A percentile compares a stretch with the other conserved stretches of the same genome.
Conservation (phyloP, 257 asterid genomes). For the Linderniella brevidens region DNA sequence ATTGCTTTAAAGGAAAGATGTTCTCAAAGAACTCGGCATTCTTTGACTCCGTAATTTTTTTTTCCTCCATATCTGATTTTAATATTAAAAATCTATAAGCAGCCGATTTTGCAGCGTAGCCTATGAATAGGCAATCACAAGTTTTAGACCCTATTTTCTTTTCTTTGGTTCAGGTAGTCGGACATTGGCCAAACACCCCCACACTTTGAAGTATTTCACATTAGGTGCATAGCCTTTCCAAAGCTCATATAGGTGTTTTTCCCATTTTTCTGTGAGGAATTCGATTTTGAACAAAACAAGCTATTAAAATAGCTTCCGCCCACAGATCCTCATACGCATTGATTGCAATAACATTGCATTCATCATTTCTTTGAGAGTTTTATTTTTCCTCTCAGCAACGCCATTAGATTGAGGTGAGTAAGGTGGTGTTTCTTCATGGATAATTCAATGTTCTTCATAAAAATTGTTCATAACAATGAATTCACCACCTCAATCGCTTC, state of each 20-base stretch:
- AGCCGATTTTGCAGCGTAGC: too few species aligned
- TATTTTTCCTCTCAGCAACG: too few species aligned
- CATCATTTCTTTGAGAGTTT: too few species aligned
- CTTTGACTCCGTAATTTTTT: background rate
- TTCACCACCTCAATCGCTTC: too few species aligned
- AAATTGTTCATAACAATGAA: too few species aligned
- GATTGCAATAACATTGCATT: too few species aligned
- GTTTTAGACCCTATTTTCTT: background rate
- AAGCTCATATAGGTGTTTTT: background rate
- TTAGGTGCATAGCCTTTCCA: background rate
- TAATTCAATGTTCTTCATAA: too few species aligned
- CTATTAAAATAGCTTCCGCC: background rate
- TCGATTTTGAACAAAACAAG: background rate
- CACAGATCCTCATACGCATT: too few species aligned
- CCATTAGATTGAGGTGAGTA: too few species aligned
- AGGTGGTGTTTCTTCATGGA: too few species aligned
- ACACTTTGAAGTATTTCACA: background rate
- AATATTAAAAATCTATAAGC: background rate
- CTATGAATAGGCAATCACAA: too few species aligned
- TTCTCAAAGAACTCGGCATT: background rate
- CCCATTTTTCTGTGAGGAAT: background rate
- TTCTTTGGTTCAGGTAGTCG: background rate
- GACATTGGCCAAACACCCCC: background rate
- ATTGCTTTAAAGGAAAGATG: background rate
- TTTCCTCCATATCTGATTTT: background rate